These are phyloP conservation scores for Primulina eburnea DNA, from an alignment of 257 asterid genomes.

Conservation along the genomic window DNA sequence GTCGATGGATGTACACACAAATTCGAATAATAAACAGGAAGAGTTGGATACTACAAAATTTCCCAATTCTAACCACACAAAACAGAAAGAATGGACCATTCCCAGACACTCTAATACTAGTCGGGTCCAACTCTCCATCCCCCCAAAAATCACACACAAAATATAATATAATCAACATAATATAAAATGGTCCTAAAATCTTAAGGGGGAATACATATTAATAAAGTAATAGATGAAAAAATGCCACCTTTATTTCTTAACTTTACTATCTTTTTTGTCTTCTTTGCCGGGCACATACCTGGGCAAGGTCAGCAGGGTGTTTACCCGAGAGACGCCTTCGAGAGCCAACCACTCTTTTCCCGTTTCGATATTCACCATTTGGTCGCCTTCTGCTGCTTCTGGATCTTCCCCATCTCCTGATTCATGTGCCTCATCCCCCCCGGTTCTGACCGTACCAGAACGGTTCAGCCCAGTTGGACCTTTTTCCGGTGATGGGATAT, in stretches of 20 bases:
- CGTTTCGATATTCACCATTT: slow-evolving; percentile 14
- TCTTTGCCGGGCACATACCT: slow-evolving; percentile 61
- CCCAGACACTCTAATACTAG: slow-evolving; percentile 54
- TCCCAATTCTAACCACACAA: slow-evolving; percentile 20
- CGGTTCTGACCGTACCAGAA: slow-evolving; percentile 34
- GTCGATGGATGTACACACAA: background rate
- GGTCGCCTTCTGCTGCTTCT: slow-evolving; percentile 41
- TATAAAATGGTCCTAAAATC: slow-evolving; percentile 21
- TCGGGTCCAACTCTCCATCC: slow-evolving; percentile 45
- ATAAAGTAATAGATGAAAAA: background rate
- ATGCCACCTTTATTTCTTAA: slow-evolving; percentile 34
- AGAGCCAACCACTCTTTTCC: slow-evolving; percentile 73
- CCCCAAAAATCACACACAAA: slow-evolving; percentile 20
- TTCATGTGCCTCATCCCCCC: slow-evolving; percentile 11
- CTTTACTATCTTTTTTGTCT: slow-evolving; percentile 38
- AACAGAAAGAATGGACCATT: background rate
- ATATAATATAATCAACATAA: background rate
- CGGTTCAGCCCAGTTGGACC: slow-evolving; percentile 28
- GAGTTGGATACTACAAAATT: slow-evolving; percentile 52
- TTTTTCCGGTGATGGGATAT: slow-evolving; percentile 24
- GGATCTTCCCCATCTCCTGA: slow-evolving; percentile 31
- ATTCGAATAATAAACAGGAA: slow-evolving; percentile 14
- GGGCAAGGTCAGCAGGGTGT: slow-evolving; percentile 69
- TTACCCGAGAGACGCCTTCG: slow-evolving; percentile 70
- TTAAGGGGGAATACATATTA: background rate